Evolutionary conservation across 257 asterid genomes (phyloP), one percentile per base, ranked within the genome.

Genomic region (Solanum arcanum): DNA sequence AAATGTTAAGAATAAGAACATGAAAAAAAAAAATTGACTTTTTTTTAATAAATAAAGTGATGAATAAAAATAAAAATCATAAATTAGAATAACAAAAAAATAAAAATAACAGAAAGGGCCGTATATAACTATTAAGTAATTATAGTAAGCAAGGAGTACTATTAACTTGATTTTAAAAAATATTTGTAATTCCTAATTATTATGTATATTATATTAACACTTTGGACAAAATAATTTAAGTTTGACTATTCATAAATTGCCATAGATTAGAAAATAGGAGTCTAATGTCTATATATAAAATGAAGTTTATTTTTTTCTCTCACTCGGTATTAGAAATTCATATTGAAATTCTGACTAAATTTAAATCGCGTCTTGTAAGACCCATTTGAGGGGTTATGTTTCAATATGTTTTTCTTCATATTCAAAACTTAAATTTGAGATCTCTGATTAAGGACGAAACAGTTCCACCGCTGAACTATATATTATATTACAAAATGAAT

Each of bases 391-490:
- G 5, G 25, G 12, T 20, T 11, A 0, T n/a, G 23, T 11, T 56
- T 2, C 12, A 56, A 18, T 0, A 56, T 18, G 5, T 2, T 56
- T 56, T 56, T 56, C 5, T 56, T 20, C 3, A 56, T 56, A 20
- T 20, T 8, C 0, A 20, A 4, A 56, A 2, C 2, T 20, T 11
- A 56, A 56, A 56, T 5, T 56, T 1, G 3, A 56, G 1, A 56
- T 2, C 0, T 56, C 0, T 56, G 1, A 56, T 56, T 20, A 56
- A 56, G 12, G 0, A 56, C 9, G 9, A 20, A 56, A 56, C 5
- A 56, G 5, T 56, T 0, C 0, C n/a, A 52, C 0, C n/a, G 21
- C 0, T 23, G 4, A 10, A 56, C 1, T 1, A 3, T 10, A 81
- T 27, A 3, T 20, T 33, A 52, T 60, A 37, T 13, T n/a, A 66